These are phyloP conservation scores for Lepraria neglecta DNA, from an alignment of 495 filamentous ascomycete genomes.

Conservation along the genomic window DNA sequence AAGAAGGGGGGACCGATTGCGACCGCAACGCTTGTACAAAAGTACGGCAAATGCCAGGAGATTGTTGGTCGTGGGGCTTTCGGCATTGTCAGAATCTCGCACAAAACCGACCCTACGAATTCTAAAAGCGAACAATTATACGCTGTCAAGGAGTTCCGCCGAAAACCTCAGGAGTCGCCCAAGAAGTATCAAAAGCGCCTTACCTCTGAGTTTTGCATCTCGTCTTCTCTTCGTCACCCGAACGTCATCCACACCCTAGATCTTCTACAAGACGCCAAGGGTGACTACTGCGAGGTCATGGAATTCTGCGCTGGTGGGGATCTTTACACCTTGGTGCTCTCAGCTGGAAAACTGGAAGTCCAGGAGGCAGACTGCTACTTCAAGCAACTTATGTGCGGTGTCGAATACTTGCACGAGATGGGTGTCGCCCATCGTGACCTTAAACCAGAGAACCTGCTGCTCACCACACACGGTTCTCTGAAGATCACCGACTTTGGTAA, in stretches of 20 bases:
- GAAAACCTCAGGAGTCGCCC: constrained; percentile 82
- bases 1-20: constrained; percentile 72
- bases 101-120: constrained; percentile 81
- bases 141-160: constrained; percentile 96
- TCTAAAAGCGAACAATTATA: constrained; percentile 82
- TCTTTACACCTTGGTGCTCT: constrained; percentile 88
- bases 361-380: constrained; percentile 96
- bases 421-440: constrained; percentile 95
- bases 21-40: constrained; percentile 81
- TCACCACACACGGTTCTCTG: constrained; percentile 87
- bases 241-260: constrained; percentile 99
- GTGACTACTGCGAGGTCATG: constrained; percentile 99
- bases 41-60: constrained; percentile 98
- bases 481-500: constrained; percentile 99
- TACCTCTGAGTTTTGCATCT: constrained; percentile 99
- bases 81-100: constrained; percentile 95
- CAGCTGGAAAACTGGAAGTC: constrained; percentile 89
- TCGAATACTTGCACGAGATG: constrained; percentile 99
- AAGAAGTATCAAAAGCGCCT: constrained; percentile 98
- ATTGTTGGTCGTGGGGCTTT: constrained; percentile 97
- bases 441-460: constrained; percentile 93
- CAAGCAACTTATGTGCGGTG: constrained; percentile 98
- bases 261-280: constrained; percentile 89
- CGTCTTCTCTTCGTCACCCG: constrained; percentile 88
- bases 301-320: constrained; percentile 97